A percentile compares a stretch with the other conserved stretches of the same genome.
Evolutionary conservation across 257 asterid genomes (phyloP).

Genomic region (Jacaranda copaia): DNA sequence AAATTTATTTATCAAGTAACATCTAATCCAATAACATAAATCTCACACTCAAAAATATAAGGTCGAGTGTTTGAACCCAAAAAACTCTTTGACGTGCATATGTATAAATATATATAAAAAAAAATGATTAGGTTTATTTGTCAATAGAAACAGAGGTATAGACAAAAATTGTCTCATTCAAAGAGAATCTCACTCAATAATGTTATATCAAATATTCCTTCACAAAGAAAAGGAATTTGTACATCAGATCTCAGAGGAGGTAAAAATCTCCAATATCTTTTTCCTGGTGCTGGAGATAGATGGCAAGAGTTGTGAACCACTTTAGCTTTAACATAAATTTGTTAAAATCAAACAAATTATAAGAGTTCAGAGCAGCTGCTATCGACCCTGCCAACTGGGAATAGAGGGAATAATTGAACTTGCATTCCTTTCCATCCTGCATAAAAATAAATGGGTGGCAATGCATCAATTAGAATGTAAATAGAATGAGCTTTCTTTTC

Average conservation of each 20-base stretch:
- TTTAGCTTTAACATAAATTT: conserved; percentile 15
- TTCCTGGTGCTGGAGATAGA: background rate
- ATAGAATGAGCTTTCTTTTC: background rate
- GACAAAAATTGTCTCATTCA: background rate
- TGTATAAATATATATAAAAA: too few species aligned
- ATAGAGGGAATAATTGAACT: conserved; percentile 60
- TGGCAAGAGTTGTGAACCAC: background rate
- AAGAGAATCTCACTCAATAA: conserved; percentile 1
- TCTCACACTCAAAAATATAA: too few species aligned
- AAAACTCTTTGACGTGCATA: too few species aligned
- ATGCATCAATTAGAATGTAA: conserved; percentile 20
- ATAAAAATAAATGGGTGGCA: conserved; percentile 33
- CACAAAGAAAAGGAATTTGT: background rate
- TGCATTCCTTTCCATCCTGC: conserved; percentile 72
- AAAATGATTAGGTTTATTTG: too few species aligned
- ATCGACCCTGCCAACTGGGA: conserved; percentile 73
- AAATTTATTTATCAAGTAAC: too few species aligned
- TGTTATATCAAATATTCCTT: background rate
- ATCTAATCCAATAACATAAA: too few species aligned
- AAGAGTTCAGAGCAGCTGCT: conserved; percentile 42
- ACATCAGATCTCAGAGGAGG: background rate
- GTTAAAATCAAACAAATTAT: conserved; percentile 26
- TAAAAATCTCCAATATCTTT: conserved; percentile 17
- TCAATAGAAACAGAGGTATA: too few species aligned
- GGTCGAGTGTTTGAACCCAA: too few species aligned